A percentile compares a stretch with the other conserved stretches of the same genome.
These are phyloP conservation scores for Craterostigma plantagineum DNA, from an alignment of 257 asterid genomes.

Conservation along the genomic window DNA sequence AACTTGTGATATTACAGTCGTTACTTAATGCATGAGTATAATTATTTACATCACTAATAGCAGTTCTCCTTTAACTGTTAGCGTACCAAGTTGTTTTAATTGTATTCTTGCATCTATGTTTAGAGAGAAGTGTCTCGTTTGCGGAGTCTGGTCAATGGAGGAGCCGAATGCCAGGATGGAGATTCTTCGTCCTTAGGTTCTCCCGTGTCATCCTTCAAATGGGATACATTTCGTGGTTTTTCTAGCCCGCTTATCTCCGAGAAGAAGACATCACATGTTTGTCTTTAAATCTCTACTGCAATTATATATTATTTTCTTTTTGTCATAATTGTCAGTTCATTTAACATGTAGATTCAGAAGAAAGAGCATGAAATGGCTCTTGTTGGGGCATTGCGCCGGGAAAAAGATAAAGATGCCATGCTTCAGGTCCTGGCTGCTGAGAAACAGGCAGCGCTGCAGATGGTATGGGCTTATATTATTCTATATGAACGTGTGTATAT, in stretches of 20 bases:
- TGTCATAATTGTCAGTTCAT: not conserved
- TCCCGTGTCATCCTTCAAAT: conserved; percentile 58
- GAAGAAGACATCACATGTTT: conserved; percentile 52
- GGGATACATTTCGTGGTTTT: conserved; percentile 67
- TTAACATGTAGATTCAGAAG: conserved; percentile 29
- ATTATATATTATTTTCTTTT: conserved; percentile 8
- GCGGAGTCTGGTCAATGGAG: conserved; percentile 50
- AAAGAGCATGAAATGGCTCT: conserved; percentile 92
- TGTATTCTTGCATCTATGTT: not conserved
- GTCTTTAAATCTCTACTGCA: conserved; percentile 10
- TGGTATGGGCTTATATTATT: conserved; percentile 31
- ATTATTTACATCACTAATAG: no score
- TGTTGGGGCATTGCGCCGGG: conserved; percentile 84
- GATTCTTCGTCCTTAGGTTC: conserved; percentile 29
- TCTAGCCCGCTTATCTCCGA: conserved; percentile 63
- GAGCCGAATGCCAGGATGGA: conserved; percentile 41
- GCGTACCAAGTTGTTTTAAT: not conserved
- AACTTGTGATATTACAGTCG: no score
- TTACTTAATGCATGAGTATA: not conserved
- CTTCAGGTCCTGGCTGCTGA: conserved; percentile 58
- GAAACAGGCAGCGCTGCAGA: conserved; percentile 60
- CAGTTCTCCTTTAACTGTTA: no score
- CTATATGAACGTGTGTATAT: no score
- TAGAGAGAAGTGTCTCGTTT: conserved; percentile 55
- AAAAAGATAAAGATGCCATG: conserved; percentile 59